Percentiles rank a stretch among this genome's conserved stretches.
Conservation (phyloP, 176 grass and related monocot species). For the Musa acuminata region DNA sequence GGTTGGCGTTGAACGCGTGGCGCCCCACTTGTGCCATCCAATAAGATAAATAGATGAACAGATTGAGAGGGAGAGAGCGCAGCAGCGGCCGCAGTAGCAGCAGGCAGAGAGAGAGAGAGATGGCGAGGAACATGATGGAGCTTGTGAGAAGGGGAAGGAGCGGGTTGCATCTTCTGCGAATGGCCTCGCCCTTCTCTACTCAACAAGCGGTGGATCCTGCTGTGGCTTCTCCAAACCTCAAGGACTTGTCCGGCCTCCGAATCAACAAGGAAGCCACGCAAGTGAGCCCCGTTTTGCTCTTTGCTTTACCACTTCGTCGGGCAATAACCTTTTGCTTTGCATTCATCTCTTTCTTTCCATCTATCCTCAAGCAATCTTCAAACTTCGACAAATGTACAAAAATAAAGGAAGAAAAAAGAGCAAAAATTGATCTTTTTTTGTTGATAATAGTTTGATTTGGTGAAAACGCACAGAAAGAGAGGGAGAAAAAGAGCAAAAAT, state of each 20-base stretch:
- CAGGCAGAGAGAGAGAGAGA: slow-evolving; percentile 19
- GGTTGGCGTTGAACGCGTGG: too few relatives aligned
- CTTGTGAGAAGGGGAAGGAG: slow-evolving; percentile 25
- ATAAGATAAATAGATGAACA: too few relatives aligned
- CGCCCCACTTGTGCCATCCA: too few relatives aligned
- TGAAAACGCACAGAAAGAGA: background rate
- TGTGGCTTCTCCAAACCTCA: slow-evolving; percentile 4
- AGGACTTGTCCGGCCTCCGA: slow-evolving; percentile 31
- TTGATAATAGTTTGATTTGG: background rate
- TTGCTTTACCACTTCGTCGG: background rate
- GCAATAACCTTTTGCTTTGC: too few relatives aligned
- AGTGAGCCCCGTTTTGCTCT: slow-evolving; percentile 10
- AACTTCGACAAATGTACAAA: background rate
- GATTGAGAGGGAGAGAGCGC: too few relatives aligned
- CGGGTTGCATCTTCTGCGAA: slow-evolving; percentile 3
- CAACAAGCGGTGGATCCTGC: slow-evolving; percentile 27
- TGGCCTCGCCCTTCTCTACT: slow-evolving; percentile 32
- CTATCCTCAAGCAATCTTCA: background rate
- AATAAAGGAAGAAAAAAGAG: background rate
- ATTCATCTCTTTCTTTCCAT: too few relatives aligned
- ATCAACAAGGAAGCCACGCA: slow-evolving; percentile 52
- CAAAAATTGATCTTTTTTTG: background rate
- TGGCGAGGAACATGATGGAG: slow-evolving; percentile 36
- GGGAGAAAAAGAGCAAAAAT: background rate
- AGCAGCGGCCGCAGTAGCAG: too few relatives aligned